Conservation (phyloP, 176 grass and related monocot species). For the Aegilops umbellulata region DNA sequence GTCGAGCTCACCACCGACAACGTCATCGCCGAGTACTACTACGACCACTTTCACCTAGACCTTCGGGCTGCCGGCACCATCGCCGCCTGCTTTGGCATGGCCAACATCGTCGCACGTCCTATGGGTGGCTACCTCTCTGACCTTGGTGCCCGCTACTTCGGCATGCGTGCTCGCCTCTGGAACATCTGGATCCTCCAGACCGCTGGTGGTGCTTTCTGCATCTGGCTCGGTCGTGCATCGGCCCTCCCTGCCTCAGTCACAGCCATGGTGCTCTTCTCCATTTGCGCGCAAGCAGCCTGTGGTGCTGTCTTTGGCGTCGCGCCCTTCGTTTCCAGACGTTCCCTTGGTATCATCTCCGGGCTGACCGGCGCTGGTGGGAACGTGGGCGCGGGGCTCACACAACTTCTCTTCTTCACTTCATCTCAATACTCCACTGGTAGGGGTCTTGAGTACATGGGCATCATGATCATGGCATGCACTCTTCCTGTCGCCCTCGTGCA, state of each 20-base stretch:
- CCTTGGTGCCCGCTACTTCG: slow-evolving; percentile 38
- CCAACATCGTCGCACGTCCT: slow-evolving; percentile 65
- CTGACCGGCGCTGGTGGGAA: background rate
- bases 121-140: slow-evolving; percentile 59
- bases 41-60: slow-evolving; percentile 71
- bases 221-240: slow-evolving; percentile 58
- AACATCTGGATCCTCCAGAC: slow-evolving; percentile 91
- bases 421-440: background rate
- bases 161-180: slow-evolving; percentile 81
- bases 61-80: slow-evolving; percentile 70
- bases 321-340: slow-evolving; percentile 61
- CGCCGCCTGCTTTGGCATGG: slow-evolving; percentile 88
- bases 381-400: background rate
- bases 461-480: background rate
- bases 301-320: slow-evolving; percentile 74
- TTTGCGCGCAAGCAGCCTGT: slow-evolving; percentile 74
- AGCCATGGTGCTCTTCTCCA: slow-evolving; percentile 74
- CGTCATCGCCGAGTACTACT: slow-evolving; percentile 91
- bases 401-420: background rate
- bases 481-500: background rate
- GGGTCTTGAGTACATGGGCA: background rate
- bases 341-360: background rate
- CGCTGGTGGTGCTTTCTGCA: slow-evolving; percentile 71
- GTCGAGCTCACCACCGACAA: slow-evolving; percentile 93
- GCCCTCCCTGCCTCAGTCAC: slow-evolving; percentile 50